A percentile compares a stretch with the other conserved stretches of the same genome.
Conservation (phyloP, 2,329 filamentous ascomycete genomes). For the Fusarium dlaminii region DNA sequence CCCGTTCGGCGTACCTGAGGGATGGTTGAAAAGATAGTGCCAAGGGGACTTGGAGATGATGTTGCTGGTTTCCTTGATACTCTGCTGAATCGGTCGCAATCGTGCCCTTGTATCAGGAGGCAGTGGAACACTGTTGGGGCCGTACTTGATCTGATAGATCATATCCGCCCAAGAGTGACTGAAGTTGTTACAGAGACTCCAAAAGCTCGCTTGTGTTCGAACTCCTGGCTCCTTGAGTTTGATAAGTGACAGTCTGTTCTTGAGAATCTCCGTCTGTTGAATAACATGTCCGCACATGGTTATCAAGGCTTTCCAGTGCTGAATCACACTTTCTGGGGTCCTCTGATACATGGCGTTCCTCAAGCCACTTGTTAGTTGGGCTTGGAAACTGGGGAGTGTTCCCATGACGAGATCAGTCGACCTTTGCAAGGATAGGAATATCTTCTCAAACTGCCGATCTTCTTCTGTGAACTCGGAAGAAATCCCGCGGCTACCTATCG, state of each 20-base stretch:
- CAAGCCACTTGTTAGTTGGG: slow-evolving; percentile 71
- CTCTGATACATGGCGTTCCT: slow-evolving; percentile 70
- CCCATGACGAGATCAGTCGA: slow-evolving; percentile 79
- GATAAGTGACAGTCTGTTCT: slow-evolving; percentile 77
- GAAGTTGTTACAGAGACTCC: slow-evolving; percentile 79
- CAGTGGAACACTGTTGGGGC: slow-evolving; percentile 61
- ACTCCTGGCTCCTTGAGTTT: slow-evolving; percentile 86
- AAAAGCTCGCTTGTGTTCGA: slow-evolving; percentile 69
- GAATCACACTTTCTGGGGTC: slow-evolving; percentile 66
- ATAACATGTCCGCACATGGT: slow-evolving; percentile 76
- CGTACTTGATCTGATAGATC: slow-evolving; percentile 67
- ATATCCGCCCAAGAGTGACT: slow-evolving; percentile 76
- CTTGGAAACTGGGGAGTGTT: slow-evolving; percentile 74
- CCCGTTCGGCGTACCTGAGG: slow-evolving; percentile 23
- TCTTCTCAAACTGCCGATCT: slow-evolving; percentile 81
- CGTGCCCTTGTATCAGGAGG: slow-evolving; percentile 75
- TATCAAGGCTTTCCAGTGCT: slow-evolving; percentile 76
- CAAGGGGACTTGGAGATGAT: slow-evolving; percentile 72
- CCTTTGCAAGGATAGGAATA: slow-evolving; percentile 79
- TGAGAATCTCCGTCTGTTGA: slow-evolving; percentile 77
- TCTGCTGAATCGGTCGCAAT: slow-evolving; percentile 82
- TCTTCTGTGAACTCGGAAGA: slow-evolving; percentile 76
- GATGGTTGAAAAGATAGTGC: slow-evolving; percentile 54
- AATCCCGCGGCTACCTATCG: slow-evolving; percentile 57
- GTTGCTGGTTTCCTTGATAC: slow-evolving; percentile 81